phyloP scores from a whole-genome alignment of 306 rosid genomes.

The Cicer arietinum region DNA sequence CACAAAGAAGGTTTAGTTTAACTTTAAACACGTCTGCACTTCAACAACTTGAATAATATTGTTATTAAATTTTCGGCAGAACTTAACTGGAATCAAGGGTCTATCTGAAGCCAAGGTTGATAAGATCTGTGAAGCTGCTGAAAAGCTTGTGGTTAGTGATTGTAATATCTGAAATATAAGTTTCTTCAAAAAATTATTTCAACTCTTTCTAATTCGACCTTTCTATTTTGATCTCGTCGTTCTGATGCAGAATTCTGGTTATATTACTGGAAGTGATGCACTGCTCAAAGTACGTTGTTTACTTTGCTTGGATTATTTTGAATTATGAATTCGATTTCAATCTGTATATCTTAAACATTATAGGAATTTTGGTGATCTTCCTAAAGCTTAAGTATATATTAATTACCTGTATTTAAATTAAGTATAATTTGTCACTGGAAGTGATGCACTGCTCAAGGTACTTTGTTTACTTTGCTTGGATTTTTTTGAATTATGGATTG shows the following conservation, averaged over 20 bases:
- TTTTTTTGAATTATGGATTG: slow-evolving; percentile 35
- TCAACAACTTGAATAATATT: background rate
- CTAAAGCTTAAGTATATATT: background rate
- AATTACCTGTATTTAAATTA: slow-evolving; percentile 6
- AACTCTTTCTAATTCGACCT: slow-evolving; percentile 13
- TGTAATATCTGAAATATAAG: slow-evolving; percentile 24
- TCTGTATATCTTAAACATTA: slow-evolving; percentile 2
- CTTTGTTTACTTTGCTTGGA: slow-evolving; percentile 47
- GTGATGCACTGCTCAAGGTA: slow-evolving; percentile 82
- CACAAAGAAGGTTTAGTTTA: slow-evolving; percentile 86
- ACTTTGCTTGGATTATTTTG: slow-evolving; percentile 43
- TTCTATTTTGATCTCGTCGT: slow-evolving; percentile 1
- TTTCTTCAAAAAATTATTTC: background rate
- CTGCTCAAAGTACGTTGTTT: slow-evolving; percentile 68
- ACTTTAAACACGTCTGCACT: slow-evolving; percentile 9
- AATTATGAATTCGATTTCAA: slow-evolving; percentile 34
- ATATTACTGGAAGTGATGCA: slow-evolving; percentile 90
- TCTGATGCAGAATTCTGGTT: slow-evolving; percentile 78
- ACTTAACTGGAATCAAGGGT: slow-evolving; percentile 94
- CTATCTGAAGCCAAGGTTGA: slow-evolving; percentile 96
- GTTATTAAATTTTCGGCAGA: slow-evolving; percentile 49
- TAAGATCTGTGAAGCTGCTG: slow-evolving; percentile 97
- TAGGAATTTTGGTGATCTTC: background rate
- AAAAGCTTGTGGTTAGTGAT: slow-evolving; percentile 83
- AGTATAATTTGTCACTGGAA: slow-evolving; percentile 56